Base-by-base conservation (phyloP, 352 stramenopile species). In the Stramenopiles sp. region DNA sequence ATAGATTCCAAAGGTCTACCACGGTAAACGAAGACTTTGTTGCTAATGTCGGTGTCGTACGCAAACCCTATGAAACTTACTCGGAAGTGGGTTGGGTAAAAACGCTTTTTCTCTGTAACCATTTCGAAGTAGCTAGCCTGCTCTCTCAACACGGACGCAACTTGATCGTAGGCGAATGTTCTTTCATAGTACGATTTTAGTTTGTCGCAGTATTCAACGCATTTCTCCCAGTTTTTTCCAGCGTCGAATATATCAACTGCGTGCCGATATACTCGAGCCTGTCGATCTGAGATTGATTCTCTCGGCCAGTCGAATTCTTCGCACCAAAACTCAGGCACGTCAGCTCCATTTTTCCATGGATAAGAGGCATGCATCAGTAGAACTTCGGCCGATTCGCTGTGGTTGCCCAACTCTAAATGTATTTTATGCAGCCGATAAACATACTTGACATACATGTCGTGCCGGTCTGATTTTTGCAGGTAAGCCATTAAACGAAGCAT, bases 21-120 rank as follows among this genome's bases (percentile, higher is more conserved):
- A n/a, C 77, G 77, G 77, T 80, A 80, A 33, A 81, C 71, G 37
- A 81, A 80, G 30, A 77, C 77, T 33, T 6, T 81, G 75, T 77
- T 77, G 76, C 37, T 74, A 73, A 76, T 37, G 32, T 69, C 34
- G 3, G 34, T 25, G 3, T 12, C 31, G 37, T 35, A 79, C 30
- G 32, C 12, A 63, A 63, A 30, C 32, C 37, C 33, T 34, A 78
- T 69, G 34, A 79, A 80, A 0, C 31, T 34, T 25, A 80, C 77
- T 0, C 76, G 68, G 74, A 78, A 80, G 43, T 74, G 78, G 34
- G 12, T n/a, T 33, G 77, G 77, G 73, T 80, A 80, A 73, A 81
- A 81, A 18, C 77, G 31, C n/a, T 80, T 53, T 31, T 53, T 43
- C n/a, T 79, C 12, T 63, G 12, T 63, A 25, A 63, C 25, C 25